phyloP scores from a whole-genome alignment of 2,329 filamentous ascomycete genomes.

The Lithohypha guttulata region DNA sequence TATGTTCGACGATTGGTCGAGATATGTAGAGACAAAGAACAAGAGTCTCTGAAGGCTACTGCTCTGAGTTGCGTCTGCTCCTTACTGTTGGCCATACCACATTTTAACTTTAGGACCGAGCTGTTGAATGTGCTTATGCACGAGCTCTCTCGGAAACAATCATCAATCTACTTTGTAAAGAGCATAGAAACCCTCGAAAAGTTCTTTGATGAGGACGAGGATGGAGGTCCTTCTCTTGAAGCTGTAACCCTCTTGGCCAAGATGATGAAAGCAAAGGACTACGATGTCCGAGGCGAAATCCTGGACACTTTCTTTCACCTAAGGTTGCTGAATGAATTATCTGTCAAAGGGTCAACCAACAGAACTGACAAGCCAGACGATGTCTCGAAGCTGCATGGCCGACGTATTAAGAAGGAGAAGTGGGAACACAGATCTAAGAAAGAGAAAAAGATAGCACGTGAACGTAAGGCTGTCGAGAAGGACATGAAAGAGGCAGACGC shows the following conservation, averaged over 20 bases:
- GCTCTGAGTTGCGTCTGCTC: constrained; percentile 80
- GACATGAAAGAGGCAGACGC: constrained; percentile 91
- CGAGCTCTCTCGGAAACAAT: constrained; percentile 62
- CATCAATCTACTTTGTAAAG: constrained; percentile 66
- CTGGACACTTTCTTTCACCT: constrained; percentile 86
- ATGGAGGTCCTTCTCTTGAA: constrained; percentile 79
- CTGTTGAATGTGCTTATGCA: constrained; percentile 76
- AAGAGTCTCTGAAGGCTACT: constrained; percentile 49
- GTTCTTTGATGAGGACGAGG: constrained; percentile 76
- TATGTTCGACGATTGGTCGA: constrained; percentile 68
- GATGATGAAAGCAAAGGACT: constrained; percentile 89
- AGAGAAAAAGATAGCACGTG: constrained; percentile 68
- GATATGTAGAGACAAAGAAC: constrained; percentile 47
- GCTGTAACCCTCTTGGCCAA: constrained; percentile 74
- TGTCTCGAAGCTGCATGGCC: constrained; percentile 38
- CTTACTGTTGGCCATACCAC: constrained; percentile 69
- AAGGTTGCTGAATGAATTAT: constrained; percentile 77
- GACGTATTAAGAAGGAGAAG: constrained; percentile 59
- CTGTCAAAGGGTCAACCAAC: constrained; percentile 70
- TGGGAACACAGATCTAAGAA: constrained; percentile 82
- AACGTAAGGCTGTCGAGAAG: constrained; percentile 79
- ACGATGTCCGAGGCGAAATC: constrained; percentile 70
- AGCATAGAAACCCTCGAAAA: constrained; percentile 69
- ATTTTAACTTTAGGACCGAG: constrained; percentile 93
- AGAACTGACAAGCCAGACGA: constrained; percentile 49